Conservation (phyloP, 495 filamentous ascomycete genomes). For the Penicillium egyptiacum region DNA sequence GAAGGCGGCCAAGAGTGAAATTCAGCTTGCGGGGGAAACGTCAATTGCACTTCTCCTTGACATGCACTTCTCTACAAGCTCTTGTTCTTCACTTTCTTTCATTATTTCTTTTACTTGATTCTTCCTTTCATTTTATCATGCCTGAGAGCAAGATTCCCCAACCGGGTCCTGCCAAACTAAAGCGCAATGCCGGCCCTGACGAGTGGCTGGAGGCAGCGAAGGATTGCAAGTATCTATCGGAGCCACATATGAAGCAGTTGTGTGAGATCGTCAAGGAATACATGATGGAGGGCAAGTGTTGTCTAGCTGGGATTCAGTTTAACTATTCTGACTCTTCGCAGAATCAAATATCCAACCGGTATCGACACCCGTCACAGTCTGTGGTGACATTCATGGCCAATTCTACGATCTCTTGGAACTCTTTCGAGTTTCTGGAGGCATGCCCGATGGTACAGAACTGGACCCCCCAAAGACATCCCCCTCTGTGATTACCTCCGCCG, state of each 20-base stretch:
- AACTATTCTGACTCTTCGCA: conserved; percentile 29
- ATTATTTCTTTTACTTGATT: neutral
- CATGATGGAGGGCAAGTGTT: conserved; percentile 82
- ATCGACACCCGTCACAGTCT: conserved; percentile 93
- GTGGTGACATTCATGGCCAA: conserved; percentile 97
- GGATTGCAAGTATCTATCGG: conserved; percentile 93
- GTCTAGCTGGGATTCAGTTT: neutral
- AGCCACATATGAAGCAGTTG: conserved; percentile 94
- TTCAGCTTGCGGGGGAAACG: conserved; percentile 19
- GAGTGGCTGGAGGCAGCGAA: conserved; percentile 96
- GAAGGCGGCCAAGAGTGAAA: conserved; percentile 17
- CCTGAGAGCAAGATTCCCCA: conserved; percentile 69
- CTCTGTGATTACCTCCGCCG: conserved; percentile 73
- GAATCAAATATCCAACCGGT: conserved; percentile 99
- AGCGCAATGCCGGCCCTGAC: conserved; percentile 79
- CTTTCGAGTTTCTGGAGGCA: conserved; percentile 92
- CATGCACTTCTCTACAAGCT: neutral
- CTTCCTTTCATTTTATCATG: conserved; percentile 29
- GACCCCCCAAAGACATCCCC: conserved; percentile 62
- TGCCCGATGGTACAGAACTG: conserved; percentile 75
- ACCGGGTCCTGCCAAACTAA: conserved; percentile 84
- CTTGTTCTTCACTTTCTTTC: neutral
- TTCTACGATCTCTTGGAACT: conserved; percentile 98
- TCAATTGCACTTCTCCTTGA: conserved; percentile 7
- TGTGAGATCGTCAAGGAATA: conserved; percentile 99